Conservation (phyloP, 1,139 yeast species). For the Yamadazyma membranifaciens region DNA sequence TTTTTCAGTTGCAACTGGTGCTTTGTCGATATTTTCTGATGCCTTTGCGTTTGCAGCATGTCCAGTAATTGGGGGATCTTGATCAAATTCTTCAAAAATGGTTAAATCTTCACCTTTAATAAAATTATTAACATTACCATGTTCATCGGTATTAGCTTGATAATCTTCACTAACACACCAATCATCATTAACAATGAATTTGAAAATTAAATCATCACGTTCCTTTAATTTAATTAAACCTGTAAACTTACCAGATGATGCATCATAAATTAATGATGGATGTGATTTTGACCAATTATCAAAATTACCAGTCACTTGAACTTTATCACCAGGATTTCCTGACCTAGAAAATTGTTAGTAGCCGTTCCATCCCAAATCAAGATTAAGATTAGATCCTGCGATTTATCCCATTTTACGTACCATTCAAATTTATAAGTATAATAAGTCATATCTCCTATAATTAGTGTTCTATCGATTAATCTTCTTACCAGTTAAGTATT, state of each 20-base stretch:
- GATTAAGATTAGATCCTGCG: neutral
- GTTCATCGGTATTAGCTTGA: constrained; percentile 28
- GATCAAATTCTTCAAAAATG: constrained; percentile 16
- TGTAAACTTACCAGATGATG: constrained; percentile 11
- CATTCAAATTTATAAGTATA: constrained; percentile 21
- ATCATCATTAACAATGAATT: constrained; percentile 37
- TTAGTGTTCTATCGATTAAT: neutral
- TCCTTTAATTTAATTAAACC: constrained; percentile 20
- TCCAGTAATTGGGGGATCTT: constrained; percentile 3
- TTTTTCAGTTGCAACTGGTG: neutral
- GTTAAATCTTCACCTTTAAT: constrained; percentile 28
- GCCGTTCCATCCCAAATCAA: neutral
- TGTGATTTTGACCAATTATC: constrained; percentile 37
- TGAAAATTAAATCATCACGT: constrained; percentile 27
- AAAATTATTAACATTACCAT: constrained; percentile 39
- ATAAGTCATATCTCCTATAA: constrained; percentile 14
- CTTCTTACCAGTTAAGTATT: too few relatives aligned
- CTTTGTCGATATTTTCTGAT: constrained; percentile 3
- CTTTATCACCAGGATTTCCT: constrained; percentile 15
- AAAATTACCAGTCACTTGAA: constrained; percentile 43
- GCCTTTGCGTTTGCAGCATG: too few relatives aligned
- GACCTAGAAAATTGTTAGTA: constrained; percentile 7
- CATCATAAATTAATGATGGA: constrained; percentile 17
- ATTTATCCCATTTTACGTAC: constrained; percentile 14
- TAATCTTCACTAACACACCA: constrained; percentile 34